These are phyloP conservation scores for Aspergillus aculeatinus DNA, from an alignment of 2,329 filamentous ascomycete species.

Conservation along the genomic window DNA sequence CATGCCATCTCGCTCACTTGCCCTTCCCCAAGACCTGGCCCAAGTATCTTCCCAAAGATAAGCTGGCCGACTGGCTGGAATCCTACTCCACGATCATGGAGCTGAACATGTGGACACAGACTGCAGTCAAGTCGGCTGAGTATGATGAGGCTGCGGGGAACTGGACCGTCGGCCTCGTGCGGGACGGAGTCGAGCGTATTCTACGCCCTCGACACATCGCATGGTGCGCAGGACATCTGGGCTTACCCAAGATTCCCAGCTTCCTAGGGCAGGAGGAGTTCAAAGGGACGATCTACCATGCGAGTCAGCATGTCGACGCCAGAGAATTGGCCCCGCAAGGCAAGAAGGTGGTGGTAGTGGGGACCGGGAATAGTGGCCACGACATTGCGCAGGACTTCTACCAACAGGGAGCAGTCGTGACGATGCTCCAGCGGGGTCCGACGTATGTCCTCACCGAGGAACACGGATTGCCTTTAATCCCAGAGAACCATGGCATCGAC, in stretches of 20 bases:
- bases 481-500: background rate
- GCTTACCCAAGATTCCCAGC: background rate
- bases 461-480: background rate
- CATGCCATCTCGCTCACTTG: background rate
- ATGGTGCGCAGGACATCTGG: background rate
- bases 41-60: conserved; percentile 4
- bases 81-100: conserved; percentile 1
- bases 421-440: conserved; percentile 1
- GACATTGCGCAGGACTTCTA: conserved; percentile 5
- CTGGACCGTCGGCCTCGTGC: background rate
- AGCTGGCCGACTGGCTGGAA: conserved; percentile 7
- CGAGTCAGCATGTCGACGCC: background rate
- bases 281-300: conserved; percentile 3
- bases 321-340: background rate
- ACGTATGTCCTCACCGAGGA: background rate
- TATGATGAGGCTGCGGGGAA: background rate
- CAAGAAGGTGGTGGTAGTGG: conserved; percentile 5
- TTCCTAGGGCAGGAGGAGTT: background rate
- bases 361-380: conserved; percentile 5
- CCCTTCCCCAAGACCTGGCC: conserved; percentile 8
- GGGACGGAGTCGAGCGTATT: background rate
- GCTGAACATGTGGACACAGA: conserved; percentile 2
- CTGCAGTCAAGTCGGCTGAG: background rate
- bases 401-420: background rate
- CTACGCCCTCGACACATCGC: background rate